Evolutionary conservation across 2,329 filamentous ascomycete genomes (phyloP).

Genomic region (Fusarium stilboides): DNA sequence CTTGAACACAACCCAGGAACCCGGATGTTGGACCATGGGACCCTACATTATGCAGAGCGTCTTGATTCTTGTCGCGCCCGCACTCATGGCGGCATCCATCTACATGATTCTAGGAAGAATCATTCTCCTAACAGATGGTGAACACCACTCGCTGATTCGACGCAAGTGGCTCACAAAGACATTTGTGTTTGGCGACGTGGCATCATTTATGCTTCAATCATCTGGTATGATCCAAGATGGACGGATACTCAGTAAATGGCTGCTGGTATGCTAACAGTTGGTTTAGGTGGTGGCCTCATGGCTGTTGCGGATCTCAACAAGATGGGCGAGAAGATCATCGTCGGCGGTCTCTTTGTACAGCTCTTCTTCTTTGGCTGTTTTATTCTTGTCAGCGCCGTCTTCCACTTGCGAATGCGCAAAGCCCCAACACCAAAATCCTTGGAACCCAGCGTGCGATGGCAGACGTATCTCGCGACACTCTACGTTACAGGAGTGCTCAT

Average conservation of each 20-base stretch:
- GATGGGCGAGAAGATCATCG: constrained; percentile 64
- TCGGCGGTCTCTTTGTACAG: constrained; percentile 68
- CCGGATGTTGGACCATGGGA: constrained; percentile 54
- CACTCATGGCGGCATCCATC: constrained; percentile 63
- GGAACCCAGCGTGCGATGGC: constrained; percentile 50
- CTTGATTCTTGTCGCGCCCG: constrained; percentile 58
- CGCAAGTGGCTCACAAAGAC: constrained; percentile 64
- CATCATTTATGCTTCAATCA: constrained; percentile 58
- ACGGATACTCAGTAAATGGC: too few relatives aligned
- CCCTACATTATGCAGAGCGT: constrained; percentile 60
- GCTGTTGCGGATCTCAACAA: constrained; percentile 37
- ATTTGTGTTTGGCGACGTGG: constrained; percentile 67
- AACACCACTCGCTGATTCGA: constrained; percentile 59
- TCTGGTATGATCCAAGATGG: constrained; percentile 13
- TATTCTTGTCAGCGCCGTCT: constrained; percentile 61
- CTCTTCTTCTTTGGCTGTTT: constrained; percentile 70
- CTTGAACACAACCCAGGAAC: constrained; percentile 57
- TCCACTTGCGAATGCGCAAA: constrained; percentile 56
- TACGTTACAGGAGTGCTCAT: constrained; percentile 55
- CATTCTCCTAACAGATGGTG: constrained; percentile 56
- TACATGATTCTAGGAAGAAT: constrained; percentile 64
- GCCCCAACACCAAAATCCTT: constrained; percentile 28
- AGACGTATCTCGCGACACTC: constrained; percentile 50
- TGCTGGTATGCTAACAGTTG: background rate
- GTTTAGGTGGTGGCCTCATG: constrained; percentile 47